Base-by-base conservation (phyloP, 1,284 basidiomycete genomes). In the Ganoderma sinense region DNA sequence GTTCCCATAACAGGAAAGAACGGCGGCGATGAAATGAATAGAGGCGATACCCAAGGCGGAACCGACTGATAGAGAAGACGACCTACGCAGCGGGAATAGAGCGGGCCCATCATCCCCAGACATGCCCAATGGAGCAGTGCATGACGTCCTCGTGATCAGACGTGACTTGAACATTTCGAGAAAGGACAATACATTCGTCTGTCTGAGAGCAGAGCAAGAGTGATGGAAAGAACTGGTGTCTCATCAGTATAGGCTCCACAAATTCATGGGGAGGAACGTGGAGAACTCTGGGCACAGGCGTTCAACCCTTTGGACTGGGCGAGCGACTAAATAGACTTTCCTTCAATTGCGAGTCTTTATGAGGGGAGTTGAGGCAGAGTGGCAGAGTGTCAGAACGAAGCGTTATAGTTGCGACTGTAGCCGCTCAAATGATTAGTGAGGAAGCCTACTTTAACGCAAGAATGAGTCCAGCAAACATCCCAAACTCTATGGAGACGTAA, bases 31-130 rank as follows among this genome's bases (percentile, higher is more conserved):
- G 23, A n/a, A 51, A 8, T 59, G 58, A 39, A 59, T 59, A 14
- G 26, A 55, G 29, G 18, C 56, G 8, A 36, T 39, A 39, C 33
- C 33, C 10, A n/a, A 36, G n/a, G 36, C 39, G 59, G 39, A 29
- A 39, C 59, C 26, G 26, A 61, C 40, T 43, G 39, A 10, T 23
- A 61, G 10, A 23, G 14, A 23, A n/a, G 29, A 6, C 16, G 36
- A 61, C 40, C 23, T 41, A 18, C 13, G 8, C 8, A 31, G 41
- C 62, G 62, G 62, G 62, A 45, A 33, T 63, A 51, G 62, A 40
- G 62, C 62, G 62, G 43, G 41, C 26, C 11, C 6, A 63, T 63
- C 62, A 45, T 29, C 23, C 1, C 29, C 40, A n/a, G 33, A 43
- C 33, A 33, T 20, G 56, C 56, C 20, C 16, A 36, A n/a, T 23